Evolutionary conservation across 257 asterid species (phyloP), one percentile per base, ranked within the genome.

Genomic region (Jaltomata sinuosa): DNA sequence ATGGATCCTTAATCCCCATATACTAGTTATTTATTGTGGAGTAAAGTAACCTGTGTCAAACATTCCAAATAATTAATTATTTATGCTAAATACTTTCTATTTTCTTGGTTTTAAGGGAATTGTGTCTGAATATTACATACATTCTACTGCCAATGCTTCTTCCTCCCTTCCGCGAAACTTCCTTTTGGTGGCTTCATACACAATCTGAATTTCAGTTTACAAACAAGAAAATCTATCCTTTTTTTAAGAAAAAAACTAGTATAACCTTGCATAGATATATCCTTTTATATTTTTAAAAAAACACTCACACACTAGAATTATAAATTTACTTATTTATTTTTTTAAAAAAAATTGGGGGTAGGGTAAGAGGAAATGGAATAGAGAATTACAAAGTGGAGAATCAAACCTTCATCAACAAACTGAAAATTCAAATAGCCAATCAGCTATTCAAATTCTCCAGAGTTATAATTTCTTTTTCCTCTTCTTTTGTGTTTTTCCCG

Each of bases 81-180:
- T 72, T 42, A 72, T 42, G n/a, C 55, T 42, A 11, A 72, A 42
- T 16, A 3, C 6, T 42, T 22, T 72, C 14, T 76, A 25, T 22
- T 27, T 76, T 76, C 40, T 76, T 72, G 54, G 55, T 14, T 42
- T 72, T 12, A 47, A 45, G 53, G 8, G 22, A 29, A 72, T 22
- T 45, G 45, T 45, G 81, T 76, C 81, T 76, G 42, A 76, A 42
- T 25, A 76, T 76, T 15, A 45, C 81, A 25, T 47, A 76, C 61
- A 76, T 76, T 47, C 81, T 47, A 76, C 81, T 76, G 81, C 61
- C 59, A 76, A 47, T 76, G 81, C 61, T 76, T 76, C 61, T 47
- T 47, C 15, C 59, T 47, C 15, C 42, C 81, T 47, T 76, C 81
- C 81, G 11, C 40, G 81, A 76, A 76, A 76, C 42, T 22, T 47